Conservation (phyloP, 805 yeast genomes). For the Ogataea allantospora region DNA sequence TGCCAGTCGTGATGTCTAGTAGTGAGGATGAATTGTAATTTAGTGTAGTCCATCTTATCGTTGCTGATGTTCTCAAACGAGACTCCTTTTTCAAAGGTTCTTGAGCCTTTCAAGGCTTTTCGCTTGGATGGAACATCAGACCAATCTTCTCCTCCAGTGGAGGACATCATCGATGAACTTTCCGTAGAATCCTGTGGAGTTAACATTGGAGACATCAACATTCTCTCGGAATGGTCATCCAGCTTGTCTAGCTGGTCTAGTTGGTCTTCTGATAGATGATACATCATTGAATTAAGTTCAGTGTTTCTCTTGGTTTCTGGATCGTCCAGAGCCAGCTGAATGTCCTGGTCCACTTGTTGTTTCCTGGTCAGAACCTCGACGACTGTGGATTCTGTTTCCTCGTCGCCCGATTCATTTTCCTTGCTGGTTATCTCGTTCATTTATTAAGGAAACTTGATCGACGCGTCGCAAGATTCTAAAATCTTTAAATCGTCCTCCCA, state of each 20-base stretch:
- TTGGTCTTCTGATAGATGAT: conserved; percentile 24
- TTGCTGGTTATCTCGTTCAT: conserved; percentile 3
- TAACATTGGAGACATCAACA: conserved; percentile 20
- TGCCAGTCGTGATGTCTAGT: conserved; percentile 37
- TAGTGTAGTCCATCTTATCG: conserved; percentile 28
- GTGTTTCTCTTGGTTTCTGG: conserved; percentile 32
- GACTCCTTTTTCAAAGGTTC: conserved; percentile 32
- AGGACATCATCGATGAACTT: conserved; percentile 5
- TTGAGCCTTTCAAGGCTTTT: conserved; percentile 10
- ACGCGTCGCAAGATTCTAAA: conserved; percentile 3
- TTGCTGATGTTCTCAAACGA: conserved; percentile 44
- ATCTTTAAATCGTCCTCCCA: not conserved
- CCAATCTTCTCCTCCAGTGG: no score
- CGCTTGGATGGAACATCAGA: conserved; percentile 5
- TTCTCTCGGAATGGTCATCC: conserved; percentile 13
- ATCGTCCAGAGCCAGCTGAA: conserved; percentile 15
- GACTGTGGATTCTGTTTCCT: not conserved
- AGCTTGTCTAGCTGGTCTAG: conserved; percentile 13
- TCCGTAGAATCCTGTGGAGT: conserved; percentile 8
- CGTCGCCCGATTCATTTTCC: conserved; percentile 1
- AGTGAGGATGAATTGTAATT: conserved; percentile 37
- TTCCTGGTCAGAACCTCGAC: not conserved
- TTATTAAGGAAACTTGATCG: not conserved
- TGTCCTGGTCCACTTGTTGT: conserved; percentile 3
- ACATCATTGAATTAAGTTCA: conserved; percentile 29